These are phyloP conservation scores for Phaffia australis DNA, from an alignment of 768 basidiomycete genomes.

Conservation along the genomic window DNA sequence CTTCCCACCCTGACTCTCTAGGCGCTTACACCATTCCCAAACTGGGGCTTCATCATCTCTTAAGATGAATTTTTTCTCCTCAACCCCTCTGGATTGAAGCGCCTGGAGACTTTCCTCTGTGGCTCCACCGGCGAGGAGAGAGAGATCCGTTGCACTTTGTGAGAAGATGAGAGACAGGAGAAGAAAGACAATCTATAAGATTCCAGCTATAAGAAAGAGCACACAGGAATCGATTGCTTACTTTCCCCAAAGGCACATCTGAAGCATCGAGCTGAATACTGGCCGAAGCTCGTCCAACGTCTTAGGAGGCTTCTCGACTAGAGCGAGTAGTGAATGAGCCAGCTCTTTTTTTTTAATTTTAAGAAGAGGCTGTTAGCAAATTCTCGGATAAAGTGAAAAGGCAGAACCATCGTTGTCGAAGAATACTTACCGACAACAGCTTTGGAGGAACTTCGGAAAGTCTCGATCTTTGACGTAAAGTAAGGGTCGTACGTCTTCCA, in stretches of 20 bases:
- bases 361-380: not conserved
- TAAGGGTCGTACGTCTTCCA: slow-evolving; percentile 82
- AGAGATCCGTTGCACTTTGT: slow-evolving; percentile 58
- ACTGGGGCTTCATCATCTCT: slow-evolving; percentile 65
- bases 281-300: slow-evolving; percentile 51
- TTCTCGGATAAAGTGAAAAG: slow-evolving; percentile 32
- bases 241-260: slow-evolving; percentile 72
- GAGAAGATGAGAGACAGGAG: not conserved
- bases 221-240: not conserved
- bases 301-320: slow-evolving; percentile 45
- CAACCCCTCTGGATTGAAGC: slow-evolving; percentile 68
- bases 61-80: slow-evolving; percentile 67
- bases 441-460: slow-evolving; percentile 64
- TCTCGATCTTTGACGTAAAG: slow-evolving; percentile 60
- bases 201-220: slow-evolving; percentile 65
- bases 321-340: slow-evolving; percentile 45
- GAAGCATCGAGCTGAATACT: slow-evolving; percentile 72
- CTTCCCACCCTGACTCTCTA: slow-evolving; percentile 39
- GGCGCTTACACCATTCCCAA: slow-evolving; percentile 58
- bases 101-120: slow-evolving; percentile 69
- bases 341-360: slow-evolving; percentile 43
- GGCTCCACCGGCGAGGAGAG: slow-evolving; percentile 61
- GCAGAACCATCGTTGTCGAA: slow-evolving; percentile 1
- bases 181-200: slow-evolving; percentile 32
- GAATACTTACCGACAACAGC: slow-evolving; percentile 62